A percentile compares a stretch with the other conserved stretches of the same genome.
These are phyloP conservation scores for Phialemonium atrogriseum DNA, from an alignment of 2,329 filamentous ascomycete species.

Conservation along the genomic window DNA sequence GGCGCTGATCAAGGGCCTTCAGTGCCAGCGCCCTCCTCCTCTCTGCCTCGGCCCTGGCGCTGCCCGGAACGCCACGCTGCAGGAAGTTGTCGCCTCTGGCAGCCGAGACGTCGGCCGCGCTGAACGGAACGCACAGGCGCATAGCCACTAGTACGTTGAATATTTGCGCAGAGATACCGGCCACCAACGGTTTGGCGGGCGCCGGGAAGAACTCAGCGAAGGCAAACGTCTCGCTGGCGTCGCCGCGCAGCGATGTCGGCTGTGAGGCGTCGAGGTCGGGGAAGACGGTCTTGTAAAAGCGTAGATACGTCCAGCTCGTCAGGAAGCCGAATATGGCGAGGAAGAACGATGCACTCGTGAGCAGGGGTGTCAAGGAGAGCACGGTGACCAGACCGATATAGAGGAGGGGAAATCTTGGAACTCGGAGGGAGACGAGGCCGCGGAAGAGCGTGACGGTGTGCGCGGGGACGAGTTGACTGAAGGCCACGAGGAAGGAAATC, in stretches of 20 bases:
- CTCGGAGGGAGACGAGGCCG: slow-evolving; percentile 79
- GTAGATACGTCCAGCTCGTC: slow-evolving; percentile 88
- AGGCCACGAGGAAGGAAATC: slow-evolving; percentile 88
- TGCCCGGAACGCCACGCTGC: slow-evolving; percentile 50
- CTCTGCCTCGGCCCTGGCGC: slow-evolving; percentile 85
- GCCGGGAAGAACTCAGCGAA: slow-evolving; percentile 95
- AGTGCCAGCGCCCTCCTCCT: slow-evolving; percentile 79
- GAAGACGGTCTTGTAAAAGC: slow-evolving; percentile 80
- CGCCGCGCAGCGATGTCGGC: slow-evolving; percentile 62
- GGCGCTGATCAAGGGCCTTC: slow-evolving; percentile 82
- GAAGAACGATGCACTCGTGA: slow-evolving; percentile 66
- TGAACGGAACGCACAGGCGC: slow-evolving; percentile 78
- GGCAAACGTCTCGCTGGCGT: slow-evolving; percentile 92
- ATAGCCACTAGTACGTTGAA: slow-evolving; percentile 69
- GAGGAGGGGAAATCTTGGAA: slow-evolving; percentile 63
- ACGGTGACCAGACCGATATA: slow-evolving; percentile 67
- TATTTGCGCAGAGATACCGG: slow-evolving; percentile 63
- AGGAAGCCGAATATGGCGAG: slow-evolving; percentile 76
- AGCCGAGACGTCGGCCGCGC: slow-evolving; percentile 67
- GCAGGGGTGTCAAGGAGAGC: slow-evolving; percentile 46
- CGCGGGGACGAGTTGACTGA: slow-evolving; percentile 94
- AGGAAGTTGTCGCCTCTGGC: slow-evolving; percentile 58
- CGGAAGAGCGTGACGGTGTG: slow-evolving; percentile 94
- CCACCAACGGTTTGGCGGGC: slow-evolving; percentile 68
- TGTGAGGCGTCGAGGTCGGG: slow-evolving; percentile 59